These are phyloP conservation scores for Pinus taeda DNA, from an alignment of 75 land plant genomes.

Conservation along the genomic window DNA sequence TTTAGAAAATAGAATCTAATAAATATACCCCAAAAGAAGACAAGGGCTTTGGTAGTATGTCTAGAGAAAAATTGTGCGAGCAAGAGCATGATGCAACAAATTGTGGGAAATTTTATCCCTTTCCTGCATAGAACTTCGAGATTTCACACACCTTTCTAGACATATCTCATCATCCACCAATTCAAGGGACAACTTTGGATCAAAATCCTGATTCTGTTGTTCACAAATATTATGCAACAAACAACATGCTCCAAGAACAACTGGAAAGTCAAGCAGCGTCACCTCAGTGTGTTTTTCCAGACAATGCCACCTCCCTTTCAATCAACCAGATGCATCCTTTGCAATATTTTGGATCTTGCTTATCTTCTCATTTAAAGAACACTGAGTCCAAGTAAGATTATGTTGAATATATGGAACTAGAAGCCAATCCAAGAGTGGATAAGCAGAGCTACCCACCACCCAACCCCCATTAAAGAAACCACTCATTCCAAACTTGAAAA, in stretches of 20 bases:
- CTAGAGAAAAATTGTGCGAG: too few relatives aligned
- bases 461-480: constrained; percentile 59
- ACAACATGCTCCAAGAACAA: constrained; percentile 90
- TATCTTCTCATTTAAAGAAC: too few relatives aligned
- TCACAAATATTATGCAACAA: constrained; percentile 93
- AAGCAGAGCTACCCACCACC: too few relatives aligned
- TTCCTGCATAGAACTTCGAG: constrained; percentile 44
- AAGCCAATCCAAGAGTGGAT: too few relatives aligned
- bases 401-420: too few relatives aligned
- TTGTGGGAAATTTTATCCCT: constrained; percentile 58
- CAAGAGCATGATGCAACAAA: too few relatives aligned
- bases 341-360: too few relatives aligned
- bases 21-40: too few relatives aligned
- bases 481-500: constrained; percentile 57
- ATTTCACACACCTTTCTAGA: constrained; percentile 41
- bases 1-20: too few relatives aligned
- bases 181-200: constrained; percentile 45
- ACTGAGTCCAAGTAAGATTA: too few relatives aligned
- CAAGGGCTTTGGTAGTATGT: too few relatives aligned
- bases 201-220: constrained; percentile 60
- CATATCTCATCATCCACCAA: constrained; percentile 78
- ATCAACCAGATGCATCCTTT: constrained; percentile 58
- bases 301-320: constrained; percentile 87
- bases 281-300: constrained; percentile 92
- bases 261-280: constrained; percentile 89